A percentile compares a stretch with the other conserved stretches of the same genome.
Conservation (phyloP, 2,329 filamentous ascomycete species). For the Apiospora sp. region DNA sequence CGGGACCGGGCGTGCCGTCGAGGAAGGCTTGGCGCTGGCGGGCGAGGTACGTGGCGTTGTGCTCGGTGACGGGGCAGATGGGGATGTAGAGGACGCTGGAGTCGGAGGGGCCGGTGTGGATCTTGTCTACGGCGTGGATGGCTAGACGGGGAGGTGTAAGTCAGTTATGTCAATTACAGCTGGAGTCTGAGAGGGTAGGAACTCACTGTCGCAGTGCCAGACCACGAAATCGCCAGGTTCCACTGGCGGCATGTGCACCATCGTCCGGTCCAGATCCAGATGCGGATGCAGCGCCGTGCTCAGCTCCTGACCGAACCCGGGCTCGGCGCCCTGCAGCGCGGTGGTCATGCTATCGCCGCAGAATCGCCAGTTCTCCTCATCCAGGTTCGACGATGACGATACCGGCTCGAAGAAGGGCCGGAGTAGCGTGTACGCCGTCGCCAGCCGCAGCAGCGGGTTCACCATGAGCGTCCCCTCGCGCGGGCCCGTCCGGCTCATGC, state of each 20-base stretch:
- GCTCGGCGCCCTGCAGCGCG: conserved; percentile 73
- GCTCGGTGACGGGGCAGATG: conserved; percentile 79
- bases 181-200: no score
- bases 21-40: conserved; percentile 77
- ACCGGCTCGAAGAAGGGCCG: conserved; percentile 80
- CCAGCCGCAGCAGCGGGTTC: conserved; percentile 77
- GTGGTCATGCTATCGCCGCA: conserved; percentile 57
- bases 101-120: conserved; percentile 75
- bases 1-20: conserved; percentile 70
- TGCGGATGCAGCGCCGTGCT: conserved; percentile 72
- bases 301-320: conserved; percentile 75
- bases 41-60: conserved; percentile 75
- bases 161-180: no score
- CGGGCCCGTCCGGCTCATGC: conserved; percentile 76
- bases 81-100: conserved; percentile 91
- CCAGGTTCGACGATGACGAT: conserved; percentile 53
- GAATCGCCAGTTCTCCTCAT: conserved; percentile 68
- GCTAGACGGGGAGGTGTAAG: conserved; percentile 39
- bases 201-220: conserved; percentile 80
- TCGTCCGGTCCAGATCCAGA: conserved; percentile 69
- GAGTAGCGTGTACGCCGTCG: conserved; percentile 82
- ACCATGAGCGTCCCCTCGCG: conserved; percentile 83
- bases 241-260: conserved; percentile 76
- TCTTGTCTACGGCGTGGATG: conserved; percentile 84
- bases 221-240: conserved; percentile 79